Evolutionary conservation across 2,329 filamentous ascomycete species (phyloP), one percentile per base, ranked within the genome.

Genomic region (Hymenoscyphus salicellus): DNA sequence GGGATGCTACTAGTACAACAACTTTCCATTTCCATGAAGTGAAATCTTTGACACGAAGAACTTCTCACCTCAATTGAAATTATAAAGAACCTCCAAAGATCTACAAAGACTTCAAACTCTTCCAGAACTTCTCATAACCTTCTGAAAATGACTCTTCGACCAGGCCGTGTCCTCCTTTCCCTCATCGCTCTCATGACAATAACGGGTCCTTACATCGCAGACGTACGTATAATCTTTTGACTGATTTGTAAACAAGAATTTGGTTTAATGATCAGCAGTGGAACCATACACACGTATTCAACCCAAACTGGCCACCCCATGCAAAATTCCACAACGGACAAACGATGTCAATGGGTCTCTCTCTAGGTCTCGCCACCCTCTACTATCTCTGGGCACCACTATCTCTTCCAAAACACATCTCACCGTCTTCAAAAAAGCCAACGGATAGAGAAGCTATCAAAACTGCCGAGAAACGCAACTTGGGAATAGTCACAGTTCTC

Each of bases 301-400:
- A 84, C 68, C 80, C 80, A 0, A 71, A 72, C 60, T 84, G 81
- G 81, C 78, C 80, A 1, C 80, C 80, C 0, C 81, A 84, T 70
- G 81, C 81, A 5, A 78, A 78, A 63, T 84, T 83, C 74, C 81
- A 84, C 74, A 83, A 83, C 68, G 81, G 79, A 5, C 82, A 84
- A 70, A 83, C 81, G 8, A 82, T 84, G 80, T 77, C 76, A 1
- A 77, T 81, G 58, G 80, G 80, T 0, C 68, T 80, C 0, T 63
- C 75, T 11, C 75, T 82, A 10, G 77, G 77, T n/a, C 60, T 77
- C 5, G 62, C 73, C 1, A 78, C 75, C 8, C 63, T 78, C 0
- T 82, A 78, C 67, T 78, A 76, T 61, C 69, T 74, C 5, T 78
- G 70, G 64, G 69, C 72, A 26, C 69, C 68, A 7, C 61, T 58